Percentiles rank a stretch among this genome's conserved stretches.
Conservation (phyloP, 768 basidiomycete genomes). For the Tulasnella sp. region DNA sequence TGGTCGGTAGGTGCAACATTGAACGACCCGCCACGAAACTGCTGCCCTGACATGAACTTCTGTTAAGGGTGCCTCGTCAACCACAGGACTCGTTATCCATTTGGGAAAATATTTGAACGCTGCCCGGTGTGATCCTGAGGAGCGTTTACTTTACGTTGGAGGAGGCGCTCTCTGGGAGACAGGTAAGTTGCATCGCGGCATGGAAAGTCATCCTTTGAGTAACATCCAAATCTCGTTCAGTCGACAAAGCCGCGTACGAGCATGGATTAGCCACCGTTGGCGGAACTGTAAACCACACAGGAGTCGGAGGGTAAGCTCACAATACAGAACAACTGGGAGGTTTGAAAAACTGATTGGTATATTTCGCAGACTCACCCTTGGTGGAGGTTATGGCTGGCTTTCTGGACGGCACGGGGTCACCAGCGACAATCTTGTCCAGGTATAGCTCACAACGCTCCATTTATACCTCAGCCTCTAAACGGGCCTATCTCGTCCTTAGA, state of each 20-base stretch:
- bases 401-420: conserved; percentile 11
- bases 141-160: conserved; percentile 14
- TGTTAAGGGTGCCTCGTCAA: conserved; percentile 44
- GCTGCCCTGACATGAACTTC: conserved; percentile 39
- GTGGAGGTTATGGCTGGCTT: conserved; percentile 22
- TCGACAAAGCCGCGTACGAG: conserved; percentile 34
- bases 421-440: conserved; percentile 22
- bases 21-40: too few species aligned
- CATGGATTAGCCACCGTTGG: conserved; percentile 38
- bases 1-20: not conserved
- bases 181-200: not conserved
- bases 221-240: not conserved
- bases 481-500: not conserved
- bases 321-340: not conserved
- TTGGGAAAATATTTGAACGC: conserved; percentile 23
- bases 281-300: conserved; percentile 10
- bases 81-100: conserved; percentile 23
- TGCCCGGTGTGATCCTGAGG: conserved; percentile 6
- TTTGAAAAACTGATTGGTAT: not conserved
- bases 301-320: not conserved
- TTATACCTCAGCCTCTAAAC: not conserved
- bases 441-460: not conserved
- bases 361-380: not conserved
- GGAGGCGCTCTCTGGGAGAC: conserved; percentile 20
- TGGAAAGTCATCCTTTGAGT: not conserved